phyloP scores from a whole-genome alignment of 192 early-diverging fungal genomes.

The Kickxella alabastrina region DNA sequence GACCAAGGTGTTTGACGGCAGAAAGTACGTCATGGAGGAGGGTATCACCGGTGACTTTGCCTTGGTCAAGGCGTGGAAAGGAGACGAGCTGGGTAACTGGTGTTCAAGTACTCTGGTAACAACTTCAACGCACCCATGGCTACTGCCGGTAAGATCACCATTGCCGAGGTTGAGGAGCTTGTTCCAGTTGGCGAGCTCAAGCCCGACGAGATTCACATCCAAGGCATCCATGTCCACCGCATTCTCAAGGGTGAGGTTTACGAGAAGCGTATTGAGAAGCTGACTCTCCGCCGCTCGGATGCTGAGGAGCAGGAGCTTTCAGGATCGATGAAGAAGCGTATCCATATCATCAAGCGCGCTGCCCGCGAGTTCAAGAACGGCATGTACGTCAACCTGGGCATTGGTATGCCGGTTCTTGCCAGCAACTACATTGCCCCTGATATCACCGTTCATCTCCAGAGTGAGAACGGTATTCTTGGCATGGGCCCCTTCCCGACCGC shows the following conservation, averaged over 20 bases:
- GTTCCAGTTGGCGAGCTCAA: conserved; percentile 64
- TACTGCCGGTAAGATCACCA: conserved; percentile 66
- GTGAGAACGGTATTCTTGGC: conserved; percentile 77
- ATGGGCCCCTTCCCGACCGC: conserved; percentile 71
- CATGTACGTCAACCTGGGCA: conserved; percentile 72
- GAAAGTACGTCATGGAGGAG: conserved; percentile 75
- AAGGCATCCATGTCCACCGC: conserved; percentile 69
- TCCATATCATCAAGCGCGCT: conserved; percentile 69
- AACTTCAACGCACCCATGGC: conserved; percentile 81
- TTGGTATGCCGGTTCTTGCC: conserved; percentile 77
- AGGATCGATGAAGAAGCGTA: conserved; percentile 50
- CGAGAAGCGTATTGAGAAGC: conserved; percentile 71
- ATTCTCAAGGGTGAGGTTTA: conserved; percentile 66
- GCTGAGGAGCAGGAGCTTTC: conserved; percentile 26
- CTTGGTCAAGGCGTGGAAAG: conserved; percentile 84
- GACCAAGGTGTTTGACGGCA: conserved; percentile 60
- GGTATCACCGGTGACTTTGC: conserved; percentile 71
- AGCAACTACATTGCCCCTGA: conserved; percentile 68
- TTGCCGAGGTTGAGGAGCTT: conserved; percentile 78
- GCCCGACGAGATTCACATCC: conserved; percentile 70
- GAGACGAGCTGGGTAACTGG: conserved; percentile 70
- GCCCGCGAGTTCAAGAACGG: conserved; percentile 76
- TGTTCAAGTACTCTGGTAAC: conserved; percentile 66
- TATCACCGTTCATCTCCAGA: conserved; percentile 71
- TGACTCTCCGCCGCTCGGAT: conserved; percentile 53